Conservation (phyloP, 2,329 filamentous ascomycete species). For the Aureobasidium namibiae region DNA sequence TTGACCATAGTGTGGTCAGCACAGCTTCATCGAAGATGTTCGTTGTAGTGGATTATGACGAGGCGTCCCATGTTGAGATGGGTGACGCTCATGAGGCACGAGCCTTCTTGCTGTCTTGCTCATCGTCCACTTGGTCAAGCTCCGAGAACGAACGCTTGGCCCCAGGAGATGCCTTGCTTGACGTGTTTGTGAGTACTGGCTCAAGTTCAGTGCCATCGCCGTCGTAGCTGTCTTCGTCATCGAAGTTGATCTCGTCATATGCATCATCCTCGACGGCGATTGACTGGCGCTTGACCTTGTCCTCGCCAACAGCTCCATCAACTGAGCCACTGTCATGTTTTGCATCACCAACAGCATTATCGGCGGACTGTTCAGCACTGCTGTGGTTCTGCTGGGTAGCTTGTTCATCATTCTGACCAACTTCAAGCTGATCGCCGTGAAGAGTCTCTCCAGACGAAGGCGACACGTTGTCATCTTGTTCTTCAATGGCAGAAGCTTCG, state of each 20-base stretch:
- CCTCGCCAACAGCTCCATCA: not conserved
- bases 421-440: not conserved
- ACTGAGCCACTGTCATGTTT: not conserved
- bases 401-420: not conserved
- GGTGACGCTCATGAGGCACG: conserved; percentile 13
- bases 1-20: not conserved
- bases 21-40: not conserved
- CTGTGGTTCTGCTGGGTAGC: not conserved
- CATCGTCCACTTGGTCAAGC: conserved; percentile 12
- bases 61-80: conserved; percentile 5
- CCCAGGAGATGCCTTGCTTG: conserved; percentile 7
- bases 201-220: conserved; percentile 14
- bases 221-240: conserved; percentile 19
- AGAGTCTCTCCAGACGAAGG: not conserved
- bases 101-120: conserved; percentile 14
- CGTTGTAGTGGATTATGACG: not conserved
- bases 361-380: not conserved
- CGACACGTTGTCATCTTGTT: not conserved
- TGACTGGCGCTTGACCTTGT: not conserved
- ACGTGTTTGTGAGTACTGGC: not conserved
- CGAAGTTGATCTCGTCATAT: conserved; percentile 18
- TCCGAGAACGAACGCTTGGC: not conserved
- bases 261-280: conserved; percentile 2
- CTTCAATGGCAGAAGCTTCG: not conserved
- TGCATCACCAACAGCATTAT: not conserved